A percentile compares a stretch with the other conserved stretches of the same genome.
Conservation (phyloP, 2,329 filamentous ascomycete species). For the Scolecobasidium constrictum region DNA sequence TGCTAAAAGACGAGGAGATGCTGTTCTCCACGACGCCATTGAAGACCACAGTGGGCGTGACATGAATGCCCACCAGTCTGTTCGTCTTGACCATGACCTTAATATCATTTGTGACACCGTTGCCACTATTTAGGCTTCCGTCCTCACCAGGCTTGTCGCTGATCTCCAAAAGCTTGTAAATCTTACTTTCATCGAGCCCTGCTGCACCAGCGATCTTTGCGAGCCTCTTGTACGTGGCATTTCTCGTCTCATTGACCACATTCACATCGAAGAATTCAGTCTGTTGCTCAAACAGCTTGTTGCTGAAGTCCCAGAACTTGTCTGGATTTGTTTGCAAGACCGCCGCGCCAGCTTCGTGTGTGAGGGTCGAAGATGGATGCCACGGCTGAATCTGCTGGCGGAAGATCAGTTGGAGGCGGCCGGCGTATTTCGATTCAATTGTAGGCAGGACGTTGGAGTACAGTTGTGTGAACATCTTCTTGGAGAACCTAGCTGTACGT, state of each 20-base stretch:
- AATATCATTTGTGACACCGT: constrained; percentile 39
- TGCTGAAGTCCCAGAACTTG: constrained; percentile 73
- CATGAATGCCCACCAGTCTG: constrained; percentile 71
- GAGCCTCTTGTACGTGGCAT: constrained; percentile 71
- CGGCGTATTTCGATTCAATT: constrained; percentile 49
- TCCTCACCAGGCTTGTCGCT: constrained; percentile 54
- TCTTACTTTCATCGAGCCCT: constrained; percentile 57
- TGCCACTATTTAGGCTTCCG: constrained; percentile 65
- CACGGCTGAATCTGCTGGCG: constrained; percentile 89
- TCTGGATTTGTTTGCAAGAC: constrained; percentile 59
- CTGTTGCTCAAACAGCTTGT: constrained; percentile 58
- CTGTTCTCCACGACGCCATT: constrained; percentile 69
- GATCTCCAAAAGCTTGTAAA: constrained; percentile 61
- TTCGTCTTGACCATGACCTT: constrained; percentile 33
- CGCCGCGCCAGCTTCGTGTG: constrained; percentile 75
- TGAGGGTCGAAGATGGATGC: constrained; percentile 58
- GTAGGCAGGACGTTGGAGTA: constrained; percentile 54
- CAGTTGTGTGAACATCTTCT: constrained; percentile 68
- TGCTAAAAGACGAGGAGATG: constrained; percentile 68
- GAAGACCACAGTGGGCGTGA: constrained; percentile 82
- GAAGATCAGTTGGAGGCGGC: constrained; percentile 65
- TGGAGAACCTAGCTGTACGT: constrained; percentile 39
- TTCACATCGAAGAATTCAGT: constrained; percentile 73
- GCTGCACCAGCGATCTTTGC: constrained; percentile 61
- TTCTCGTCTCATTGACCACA: constrained; percentile 74